Percentiles rank a stretch among this genome's conserved stretches.
Conservation (phyloP, 2,329 filamentous ascomycete species). For the Lachnellula cervina region DNA sequence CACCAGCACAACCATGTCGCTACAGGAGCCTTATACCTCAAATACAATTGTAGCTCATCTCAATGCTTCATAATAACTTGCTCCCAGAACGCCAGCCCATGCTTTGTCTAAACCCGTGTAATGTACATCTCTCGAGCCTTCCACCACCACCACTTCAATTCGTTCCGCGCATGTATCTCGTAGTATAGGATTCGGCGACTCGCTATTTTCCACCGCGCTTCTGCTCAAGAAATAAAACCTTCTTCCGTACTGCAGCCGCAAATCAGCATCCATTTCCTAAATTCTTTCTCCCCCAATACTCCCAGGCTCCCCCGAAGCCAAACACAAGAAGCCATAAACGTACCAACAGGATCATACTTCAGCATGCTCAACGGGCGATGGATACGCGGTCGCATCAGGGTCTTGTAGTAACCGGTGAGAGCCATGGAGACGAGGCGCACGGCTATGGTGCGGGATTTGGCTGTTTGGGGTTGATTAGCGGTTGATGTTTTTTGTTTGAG, state of each 20-base stretch:
- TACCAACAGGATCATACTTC: conserved; percentile 96
- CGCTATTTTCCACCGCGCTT: conserved; percentile 66
- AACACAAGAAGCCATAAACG: conserved; percentile 5
- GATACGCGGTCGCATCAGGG: conserved; percentile 74
- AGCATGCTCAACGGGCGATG: conserved; percentile 89
- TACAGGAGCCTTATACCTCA: background rate
- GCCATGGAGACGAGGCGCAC: conserved; percentile 98
- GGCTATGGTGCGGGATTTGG: conserved; percentile 83
- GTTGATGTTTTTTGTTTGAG: too few species aligned
- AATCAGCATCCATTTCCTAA: conserved; percentile 1
- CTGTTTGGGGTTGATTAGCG: conserved; percentile 16
- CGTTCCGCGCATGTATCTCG: background rate
- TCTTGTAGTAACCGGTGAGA: conserved; percentile 97
- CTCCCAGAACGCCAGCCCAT: conserved; percentile 2
- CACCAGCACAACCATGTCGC: background rate
- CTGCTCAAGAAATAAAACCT: conserved; percentile 92
- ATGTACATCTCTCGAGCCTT: background rate
- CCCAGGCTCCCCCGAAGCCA: background rate
- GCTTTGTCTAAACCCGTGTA: background rate
- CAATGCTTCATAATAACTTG: background rate
- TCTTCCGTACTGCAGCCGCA: conserved; percentile 67
- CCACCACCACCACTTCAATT: background rate
- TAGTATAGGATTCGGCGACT: background rate
- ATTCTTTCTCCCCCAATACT: background rate
- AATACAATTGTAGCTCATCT: background rate